Percentiles rank a stretch among this genome's conserved stretches.
These are phyloP conservation scores for Trametes maxima DNA, from an alignment of 768 basidiomycete species.

Conservation along the genomic window DNA sequence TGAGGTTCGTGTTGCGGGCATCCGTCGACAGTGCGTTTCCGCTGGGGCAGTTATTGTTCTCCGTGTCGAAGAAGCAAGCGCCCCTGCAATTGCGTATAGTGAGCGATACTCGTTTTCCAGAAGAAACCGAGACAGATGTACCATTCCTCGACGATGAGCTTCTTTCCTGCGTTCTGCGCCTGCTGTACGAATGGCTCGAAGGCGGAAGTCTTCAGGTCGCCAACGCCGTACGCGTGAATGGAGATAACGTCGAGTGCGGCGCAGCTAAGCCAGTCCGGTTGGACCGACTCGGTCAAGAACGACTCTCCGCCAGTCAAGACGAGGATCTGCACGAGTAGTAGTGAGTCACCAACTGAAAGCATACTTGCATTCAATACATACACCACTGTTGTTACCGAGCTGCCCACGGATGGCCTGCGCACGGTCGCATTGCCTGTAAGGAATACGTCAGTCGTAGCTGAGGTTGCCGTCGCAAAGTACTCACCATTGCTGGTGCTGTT, in stretches of 20 bases:
- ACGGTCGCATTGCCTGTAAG: slow-evolving; percentile 33
- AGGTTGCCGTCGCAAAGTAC: neutral
- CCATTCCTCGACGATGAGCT: slow-evolving; percentile 43
- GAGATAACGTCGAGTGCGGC: slow-evolving; percentile 38
- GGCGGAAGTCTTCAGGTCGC: slow-evolving; percentile 32
- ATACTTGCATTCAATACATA: slow-evolving; percentile 1
- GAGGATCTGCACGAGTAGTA: slow-evolving; percentile 25
- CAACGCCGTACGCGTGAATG: slow-evolving; percentile 41
- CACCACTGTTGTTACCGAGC: slow-evolving; percentile 29
- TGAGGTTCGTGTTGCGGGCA: slow-evolving; percentile 38
- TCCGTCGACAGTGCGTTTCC: slow-evolving; percentile 29
- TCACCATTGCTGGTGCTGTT: slow-evolving; percentile 28
- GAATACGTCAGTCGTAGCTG: neutral
- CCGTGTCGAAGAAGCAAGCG: slow-evolving; percentile 32
- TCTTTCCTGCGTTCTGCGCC: slow-evolving; percentile 39
- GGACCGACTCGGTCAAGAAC: slow-evolving; percentile 33
- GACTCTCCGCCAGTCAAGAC: slow-evolving; percentile 36
- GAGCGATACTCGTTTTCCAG: neutral
- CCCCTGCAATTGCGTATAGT: slow-evolving; percentile 23
- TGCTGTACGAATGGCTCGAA: slow-evolving; percentile 33
- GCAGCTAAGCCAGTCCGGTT: slow-evolving; percentile 30
- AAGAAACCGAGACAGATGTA: slow-evolving; percentile 6
- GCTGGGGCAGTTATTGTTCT: slow-evolving; percentile 34
- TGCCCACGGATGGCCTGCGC: slow-evolving; percentile 30
- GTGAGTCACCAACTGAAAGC: neutral